These are phyloP conservation scores for Kalanchoe fedtschenkoi DNA, from an alignment of 164 flowering plant genomes.

Conservation along the genomic window DNA sequence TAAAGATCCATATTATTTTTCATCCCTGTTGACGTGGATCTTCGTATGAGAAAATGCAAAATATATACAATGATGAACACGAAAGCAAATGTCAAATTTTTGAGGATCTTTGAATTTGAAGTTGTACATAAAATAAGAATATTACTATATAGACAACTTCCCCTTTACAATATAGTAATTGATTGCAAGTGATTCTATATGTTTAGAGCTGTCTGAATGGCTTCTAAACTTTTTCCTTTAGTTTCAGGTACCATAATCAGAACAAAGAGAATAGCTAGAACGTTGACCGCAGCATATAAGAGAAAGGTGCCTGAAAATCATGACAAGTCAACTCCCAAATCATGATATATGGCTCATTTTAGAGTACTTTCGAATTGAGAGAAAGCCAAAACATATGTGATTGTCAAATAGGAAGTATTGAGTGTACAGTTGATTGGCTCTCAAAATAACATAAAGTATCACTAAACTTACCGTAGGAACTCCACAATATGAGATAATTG, in stretches of 20 bases:
- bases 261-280: conserved; percentile 45
- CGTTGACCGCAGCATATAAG: conserved; percentile 42
- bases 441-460: neutral
- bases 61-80: no score
- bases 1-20: no score
- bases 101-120: no score
- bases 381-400: neutral
- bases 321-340: no score
- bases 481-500: conserved; percentile 78
- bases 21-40: no score
- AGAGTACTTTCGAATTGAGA: neutral
- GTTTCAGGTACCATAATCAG: conserved; percentile 66
- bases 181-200: no score
- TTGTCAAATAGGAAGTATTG: neutral
- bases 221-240: conserved; percentile 72
- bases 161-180: no score
- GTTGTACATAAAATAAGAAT: no score
- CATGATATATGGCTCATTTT: neutral
- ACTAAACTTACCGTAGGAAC: conserved; percentile 51
- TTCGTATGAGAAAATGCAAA: no score
- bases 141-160: no score
- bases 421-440: neutral
- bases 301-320: conserved; percentile 37
- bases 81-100: no score
- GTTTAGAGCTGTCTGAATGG: conserved; percentile 57